Evolutionary conservation across 495 filamentous ascomycete genomes (phyloP).

Genomic region (Durotheca rogersii): DNA sequence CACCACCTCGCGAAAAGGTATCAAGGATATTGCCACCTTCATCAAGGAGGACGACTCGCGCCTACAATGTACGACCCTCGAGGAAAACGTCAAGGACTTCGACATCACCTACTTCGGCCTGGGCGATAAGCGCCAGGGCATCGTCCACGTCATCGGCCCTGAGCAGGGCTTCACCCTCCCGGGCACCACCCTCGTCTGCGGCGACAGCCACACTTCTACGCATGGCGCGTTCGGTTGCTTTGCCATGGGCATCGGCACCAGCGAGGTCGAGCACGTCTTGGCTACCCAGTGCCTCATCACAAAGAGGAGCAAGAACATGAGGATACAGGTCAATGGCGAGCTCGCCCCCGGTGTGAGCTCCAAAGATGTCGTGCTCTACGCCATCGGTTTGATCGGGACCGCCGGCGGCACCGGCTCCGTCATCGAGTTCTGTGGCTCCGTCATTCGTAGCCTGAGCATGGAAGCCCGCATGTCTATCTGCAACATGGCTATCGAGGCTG

Average conservation of each 20-base stretch:
- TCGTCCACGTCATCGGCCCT: slow-evolving; percentile 98
- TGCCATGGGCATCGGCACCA: slow-evolving; percentile 96
- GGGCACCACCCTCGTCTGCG: slow-evolving; percentile 95
- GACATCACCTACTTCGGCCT: slow-evolving; percentile 97
- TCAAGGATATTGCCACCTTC: slow-evolving; percentile 83
- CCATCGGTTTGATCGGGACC: slow-evolving; percentile 92
- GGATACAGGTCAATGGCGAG: slow-evolving; percentile 88
- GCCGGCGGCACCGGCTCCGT: slow-evolving; percentile 93
- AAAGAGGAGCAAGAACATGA: slow-evolving; percentile 96
- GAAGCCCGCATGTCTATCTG: slow-evolving; percentile 99
- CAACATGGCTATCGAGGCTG: slow-evolving; percentile 99
- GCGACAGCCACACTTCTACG: slow-evolving; percentile 96
- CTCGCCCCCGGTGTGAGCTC: slow-evolving; percentile 90
- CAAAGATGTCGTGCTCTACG: slow-evolving; percentile 93
- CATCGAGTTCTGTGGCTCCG: slow-evolving; percentile 95
- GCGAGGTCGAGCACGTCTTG: slow-evolving; percentile 97
- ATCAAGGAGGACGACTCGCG: slow-evolving; percentile 93
- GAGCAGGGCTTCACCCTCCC: slow-evolving; percentile 99
- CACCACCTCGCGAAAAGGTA: slow-evolving; percentile 81
- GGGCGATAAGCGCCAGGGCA: slow-evolving; percentile 94
- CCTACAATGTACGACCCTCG: slow-evolving; percentile 89
- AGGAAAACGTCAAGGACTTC: slow-evolving; percentile 96
- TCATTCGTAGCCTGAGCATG: slow-evolving; percentile 87
- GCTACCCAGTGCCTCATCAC: slow-evolving; percentile 95
- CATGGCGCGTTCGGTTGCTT: slow-evolving; percentile 96